A percentile compares a stretch with the other conserved stretches of the same genome.
Evolutionary conservation across 306 rosid species (phyloP).

Genomic region (Vachellia collinsii): DNA sequence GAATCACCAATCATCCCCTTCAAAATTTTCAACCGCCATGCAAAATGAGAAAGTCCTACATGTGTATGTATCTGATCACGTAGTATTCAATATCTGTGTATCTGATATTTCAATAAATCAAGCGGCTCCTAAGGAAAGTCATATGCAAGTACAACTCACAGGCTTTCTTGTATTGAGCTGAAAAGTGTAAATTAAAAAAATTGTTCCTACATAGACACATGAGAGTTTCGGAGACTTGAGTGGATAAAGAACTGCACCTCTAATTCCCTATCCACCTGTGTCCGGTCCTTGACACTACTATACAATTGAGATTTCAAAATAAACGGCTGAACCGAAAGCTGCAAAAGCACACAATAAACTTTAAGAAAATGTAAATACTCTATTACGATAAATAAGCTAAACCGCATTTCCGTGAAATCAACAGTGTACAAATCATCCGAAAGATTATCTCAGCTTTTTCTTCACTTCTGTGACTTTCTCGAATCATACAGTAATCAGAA

Average conservation of each 20-base stretch:
- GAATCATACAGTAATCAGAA: not conserved
- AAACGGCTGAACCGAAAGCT: constrained; percentile 79
- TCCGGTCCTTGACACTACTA: constrained; percentile 87
- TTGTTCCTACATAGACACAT: not conserved
- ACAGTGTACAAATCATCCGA: not conserved
- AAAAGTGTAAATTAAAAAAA: not conserved
- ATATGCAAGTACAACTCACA: not conserved
- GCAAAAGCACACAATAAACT: constrained; percentile 40
- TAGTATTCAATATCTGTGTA: not conserved
- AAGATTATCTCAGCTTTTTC: not conserved
- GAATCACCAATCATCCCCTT: not conserved
- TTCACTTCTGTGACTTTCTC: not conserved
- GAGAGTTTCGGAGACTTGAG: not conserved
- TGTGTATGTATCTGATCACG: not conserved
- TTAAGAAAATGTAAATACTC: constrained; percentile 15
- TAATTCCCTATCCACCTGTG: constrained; percentile 85
- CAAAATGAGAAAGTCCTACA: not conserved
- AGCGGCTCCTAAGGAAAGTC: not conserved
- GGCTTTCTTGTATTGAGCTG: not conserved
- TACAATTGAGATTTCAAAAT: constrained; percentile 86
- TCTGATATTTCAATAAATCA: not conserved
- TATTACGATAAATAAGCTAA: not conserved
- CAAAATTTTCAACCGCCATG: not conserved
- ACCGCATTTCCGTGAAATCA: not conserved
- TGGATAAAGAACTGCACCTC: constrained; percentile 57